Evolutionary conservation across 352 stramenopile species (phyloP).

Genomic region (Phytophthora multivora): DNA sequence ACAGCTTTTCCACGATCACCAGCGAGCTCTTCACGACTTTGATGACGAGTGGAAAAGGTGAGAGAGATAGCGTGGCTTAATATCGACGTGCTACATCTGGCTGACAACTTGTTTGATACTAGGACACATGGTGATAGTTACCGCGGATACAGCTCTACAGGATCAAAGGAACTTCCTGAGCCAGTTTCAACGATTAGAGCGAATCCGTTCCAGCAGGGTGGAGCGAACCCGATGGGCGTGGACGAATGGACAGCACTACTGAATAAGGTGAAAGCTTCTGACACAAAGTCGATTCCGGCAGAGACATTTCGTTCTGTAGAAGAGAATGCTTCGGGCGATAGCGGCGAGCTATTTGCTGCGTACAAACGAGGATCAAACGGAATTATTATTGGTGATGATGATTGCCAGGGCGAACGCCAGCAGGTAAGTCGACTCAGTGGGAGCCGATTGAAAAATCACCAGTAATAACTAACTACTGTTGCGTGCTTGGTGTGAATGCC

Average conservation of each 20-base stretch:
- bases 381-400: slow-evolving; percentile 28
- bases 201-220: slow-evolving; percentile 36
- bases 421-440: slow-evolving; percentile 22
- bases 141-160: slow-evolving; percentile 8
- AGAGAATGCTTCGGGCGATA: slow-evolving; percentile 6
- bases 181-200: slow-evolving; percentile 8
- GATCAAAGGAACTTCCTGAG: background rate
- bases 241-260: slow-evolving; percentile 29
- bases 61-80: background rate
- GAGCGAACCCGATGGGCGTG: background rate
- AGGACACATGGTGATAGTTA: slow-evolving; percentile 35
- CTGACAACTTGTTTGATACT: slow-evolving; percentile 10
- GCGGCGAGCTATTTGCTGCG: slow-evolving; percentile 18
- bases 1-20: slow-evolving; percentile 56
- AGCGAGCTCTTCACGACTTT: slow-evolving; percentile 55
- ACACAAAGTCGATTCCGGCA: slow-evolving; percentile 15
- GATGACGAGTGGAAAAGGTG: slow-evolving; percentile 59
- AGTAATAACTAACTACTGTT: slow-evolving; percentile 2
- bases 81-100: background rate
- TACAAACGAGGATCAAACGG: slow-evolving; percentile 42
- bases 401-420: slow-evolving; percentile 22
- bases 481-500: slow-evolving; percentile 10
- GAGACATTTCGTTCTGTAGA: background rate
- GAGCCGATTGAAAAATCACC: background rate
- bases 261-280: slow-evolving; percentile 31